These are phyloP conservation scores for Mariannaea sp. DNA, from an alignment of 2,329 filamentous ascomycete species.

Conservation along the genomic window DNA sequence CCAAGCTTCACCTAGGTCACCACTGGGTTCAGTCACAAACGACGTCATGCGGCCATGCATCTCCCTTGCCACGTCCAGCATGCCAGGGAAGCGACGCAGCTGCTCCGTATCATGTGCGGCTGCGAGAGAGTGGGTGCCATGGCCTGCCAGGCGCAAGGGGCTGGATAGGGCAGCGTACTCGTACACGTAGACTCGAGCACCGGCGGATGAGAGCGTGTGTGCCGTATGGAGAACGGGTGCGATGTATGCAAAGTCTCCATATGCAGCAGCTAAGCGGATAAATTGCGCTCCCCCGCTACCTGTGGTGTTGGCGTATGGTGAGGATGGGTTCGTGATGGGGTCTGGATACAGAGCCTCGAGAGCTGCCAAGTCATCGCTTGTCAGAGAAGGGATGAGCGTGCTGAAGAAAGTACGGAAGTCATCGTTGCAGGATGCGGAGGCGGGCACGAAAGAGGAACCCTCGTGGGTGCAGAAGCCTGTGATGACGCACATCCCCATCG, in stretches of 20 bases:
- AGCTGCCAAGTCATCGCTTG: slow-evolving; percentile 54
- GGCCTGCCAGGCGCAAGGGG: slow-evolving; percentile 48
- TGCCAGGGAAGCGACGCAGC: slow-evolving; percentile 44
- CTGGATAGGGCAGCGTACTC: slow-evolving; percentile 59
- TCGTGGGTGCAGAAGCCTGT: slow-evolving; percentile 76
- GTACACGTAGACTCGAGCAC: slow-evolving; percentile 58
- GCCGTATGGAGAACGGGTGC: slow-evolving; percentile 67
- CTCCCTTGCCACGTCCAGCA: slow-evolving; percentile 44
- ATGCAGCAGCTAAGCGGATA: slow-evolving; percentile 62
- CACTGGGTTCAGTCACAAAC: slow-evolving; percentile 40
- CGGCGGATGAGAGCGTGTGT: slow-evolving; percentile 42
- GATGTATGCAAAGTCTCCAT: slow-evolving; percentile 68
- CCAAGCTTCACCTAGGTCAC: slow-evolving; percentile 42
- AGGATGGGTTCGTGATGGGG: slow-evolving; percentile 48
- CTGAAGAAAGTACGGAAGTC: slow-evolving; percentile 67
- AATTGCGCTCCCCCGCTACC: slow-evolving; percentile 59
- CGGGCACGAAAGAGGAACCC: slow-evolving; percentile 66
- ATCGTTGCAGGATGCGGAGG: slow-evolving; percentile 48
- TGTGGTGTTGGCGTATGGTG: slow-evolving; percentile 48
- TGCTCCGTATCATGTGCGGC: slow-evolving; percentile 50
- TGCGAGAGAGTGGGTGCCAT: slow-evolving; percentile 52
- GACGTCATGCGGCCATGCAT: slow-evolving; percentile 52
- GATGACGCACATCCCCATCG: slow-evolving; percentile 49
- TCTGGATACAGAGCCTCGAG: slow-evolving; percentile 68
- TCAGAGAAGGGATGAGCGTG: slow-evolving; percentile 62